phyloP scores from a whole-genome alignment of 2,329 filamentous ascomycete genomes.

The Ceratocystis variospora region DNA sequence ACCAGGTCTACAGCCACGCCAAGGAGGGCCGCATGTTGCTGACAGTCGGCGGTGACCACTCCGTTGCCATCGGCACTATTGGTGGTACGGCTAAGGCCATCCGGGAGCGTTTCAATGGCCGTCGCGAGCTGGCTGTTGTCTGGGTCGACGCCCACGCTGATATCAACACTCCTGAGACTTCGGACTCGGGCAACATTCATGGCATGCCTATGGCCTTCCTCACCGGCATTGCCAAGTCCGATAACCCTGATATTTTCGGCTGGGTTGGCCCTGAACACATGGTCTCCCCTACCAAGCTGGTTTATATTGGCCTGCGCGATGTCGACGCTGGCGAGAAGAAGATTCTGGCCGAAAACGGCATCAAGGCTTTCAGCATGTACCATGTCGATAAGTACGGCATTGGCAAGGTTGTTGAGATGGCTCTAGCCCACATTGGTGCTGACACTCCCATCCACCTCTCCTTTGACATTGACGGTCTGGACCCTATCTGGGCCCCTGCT shows the following conservation, averaged over 20 bases:
- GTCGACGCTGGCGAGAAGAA: slow-evolving; percentile 90
- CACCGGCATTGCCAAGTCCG: slow-evolving; percentile 67
- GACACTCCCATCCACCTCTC: slow-evolving; percentile 95
- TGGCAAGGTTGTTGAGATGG: slow-evolving; percentile 93
- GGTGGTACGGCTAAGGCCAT: slow-evolving; percentile 76
- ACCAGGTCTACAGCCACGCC: slow-evolving; percentile 80
- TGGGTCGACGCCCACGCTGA: slow-evolving; percentile 98
- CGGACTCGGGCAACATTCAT: slow-evolving; percentile 84
- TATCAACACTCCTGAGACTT: slow-evolving; percentile 91
- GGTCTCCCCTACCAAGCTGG: slow-evolving; percentile 65
- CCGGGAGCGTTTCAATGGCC: slow-evolving; percentile 56
- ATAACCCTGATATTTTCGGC: slow-evolving; percentile 68
- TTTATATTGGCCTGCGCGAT: slow-evolving; percentile 91
- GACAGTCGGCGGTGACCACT: slow-evolving; percentile 91
- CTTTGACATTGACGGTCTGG: slow-evolving; percentile 92
- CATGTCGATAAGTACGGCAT: slow-evolving; percentile 94
- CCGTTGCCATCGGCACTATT: slow-evolving; percentile 87
- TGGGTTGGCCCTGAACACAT: slow-evolving; percentile 67
- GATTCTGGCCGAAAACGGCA: slow-evolving; percentile 72
- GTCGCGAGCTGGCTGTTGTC: slow-evolving; percentile 78
- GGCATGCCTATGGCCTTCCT: slow-evolving; percentile 95
- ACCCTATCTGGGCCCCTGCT: slow-evolving; percentile 90
- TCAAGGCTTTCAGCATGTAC: slow-evolving; percentile 97
- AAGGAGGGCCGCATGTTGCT: slow-evolving; percentile 72
- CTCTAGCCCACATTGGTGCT: slow-evolving; percentile 82